These are phyloP conservation scores for Aspergillus egyptiacus DNA, from an alignment of 495 filamentous ascomycete genomes.

Conservation along the genomic window DNA sequence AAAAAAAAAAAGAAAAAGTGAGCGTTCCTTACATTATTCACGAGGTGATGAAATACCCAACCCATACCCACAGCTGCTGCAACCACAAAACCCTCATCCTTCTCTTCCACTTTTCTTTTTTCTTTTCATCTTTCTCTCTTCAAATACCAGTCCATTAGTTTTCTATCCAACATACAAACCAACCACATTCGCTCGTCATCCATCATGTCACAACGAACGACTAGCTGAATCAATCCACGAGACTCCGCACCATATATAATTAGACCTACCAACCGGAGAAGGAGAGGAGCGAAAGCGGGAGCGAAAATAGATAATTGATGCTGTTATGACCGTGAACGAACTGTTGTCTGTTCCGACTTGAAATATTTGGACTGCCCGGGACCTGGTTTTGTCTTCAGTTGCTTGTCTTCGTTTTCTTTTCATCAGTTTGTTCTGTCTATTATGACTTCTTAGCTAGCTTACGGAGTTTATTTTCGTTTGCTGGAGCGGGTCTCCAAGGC, in stretches of 20 bases:
- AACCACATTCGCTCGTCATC: not conserved
- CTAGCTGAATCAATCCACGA: no score
- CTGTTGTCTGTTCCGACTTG: not conserved
- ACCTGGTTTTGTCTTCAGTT: not conserved
- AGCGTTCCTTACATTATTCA: no score
- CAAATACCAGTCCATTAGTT: not conserved
- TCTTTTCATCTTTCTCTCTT: not conserved
- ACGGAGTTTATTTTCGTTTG: no score
- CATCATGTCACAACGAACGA: not conserved
- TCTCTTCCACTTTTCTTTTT: no score
- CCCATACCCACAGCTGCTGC: not conserved
- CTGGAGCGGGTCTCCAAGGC: no score
- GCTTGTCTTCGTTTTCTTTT: not conserved
- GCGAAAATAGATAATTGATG: not conserved
- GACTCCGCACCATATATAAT: not conserved
- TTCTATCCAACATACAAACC: not conserved
- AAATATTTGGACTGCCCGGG: not conserved
- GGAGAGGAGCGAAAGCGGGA: not conserved
- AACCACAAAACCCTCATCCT: no score
- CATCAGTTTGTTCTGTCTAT: no score
- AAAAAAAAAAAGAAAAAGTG: constrained; percentile 1
- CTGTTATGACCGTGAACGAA: not conserved
- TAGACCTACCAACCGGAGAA: not conserved
- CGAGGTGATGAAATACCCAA: not conserved
- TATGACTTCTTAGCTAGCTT: no score